Evolutionary conservation across 805 yeast species (phyloP).

Genomic region (Helenozyma baotianmanensis): DNA sequence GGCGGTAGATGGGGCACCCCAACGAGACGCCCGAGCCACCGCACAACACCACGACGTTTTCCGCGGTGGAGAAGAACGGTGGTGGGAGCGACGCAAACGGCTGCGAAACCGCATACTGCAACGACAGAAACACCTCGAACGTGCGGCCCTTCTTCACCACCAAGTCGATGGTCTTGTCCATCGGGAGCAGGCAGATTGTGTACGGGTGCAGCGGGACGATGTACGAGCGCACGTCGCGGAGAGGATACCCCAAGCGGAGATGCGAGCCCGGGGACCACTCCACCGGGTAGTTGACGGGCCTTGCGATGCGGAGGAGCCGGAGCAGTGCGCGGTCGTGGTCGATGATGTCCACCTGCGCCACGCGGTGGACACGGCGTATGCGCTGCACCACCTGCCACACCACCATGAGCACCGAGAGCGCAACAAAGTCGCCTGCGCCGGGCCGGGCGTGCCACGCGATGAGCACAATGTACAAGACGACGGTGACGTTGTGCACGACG

Average conservation of each 20-base stretch:
- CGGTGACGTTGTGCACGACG: constrained; percentile 49
- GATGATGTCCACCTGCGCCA: constrained; percentile 13
- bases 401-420: constrained; percentile 21
- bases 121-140: constrained; percentile 9
- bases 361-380: constrained; percentile 14
- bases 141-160: constrained; percentile 40
- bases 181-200: constrained; percentile 48
- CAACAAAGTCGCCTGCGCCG: constrained; percentile 42
- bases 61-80: constrained; percentile 45
- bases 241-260: constrained; percentile 30
- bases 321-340: constrained; percentile 15
- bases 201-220: constrained; percentile 64
- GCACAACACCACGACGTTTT: constrained; percentile 49
- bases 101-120: constrained; percentile 16
- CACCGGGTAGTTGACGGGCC: constrained; percentile 17
- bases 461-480: constrained; percentile 41
- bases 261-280: constrained; percentile 54
- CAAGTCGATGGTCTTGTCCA: constrained; percentile 36
- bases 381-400: constrained; percentile 34
- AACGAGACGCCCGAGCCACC: constrained; percentile 76
- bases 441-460: constrained; percentile 68
- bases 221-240: constrained; percentile 20
- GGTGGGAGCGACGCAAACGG: constrained; percentile 43
- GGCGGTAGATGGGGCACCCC: constrained; percentile 49
- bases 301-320: constrained; percentile 17